Evolutionary conservation across 805 yeast species (phyloP).

Genomic region (Yueomyces sinensis): DNA sequence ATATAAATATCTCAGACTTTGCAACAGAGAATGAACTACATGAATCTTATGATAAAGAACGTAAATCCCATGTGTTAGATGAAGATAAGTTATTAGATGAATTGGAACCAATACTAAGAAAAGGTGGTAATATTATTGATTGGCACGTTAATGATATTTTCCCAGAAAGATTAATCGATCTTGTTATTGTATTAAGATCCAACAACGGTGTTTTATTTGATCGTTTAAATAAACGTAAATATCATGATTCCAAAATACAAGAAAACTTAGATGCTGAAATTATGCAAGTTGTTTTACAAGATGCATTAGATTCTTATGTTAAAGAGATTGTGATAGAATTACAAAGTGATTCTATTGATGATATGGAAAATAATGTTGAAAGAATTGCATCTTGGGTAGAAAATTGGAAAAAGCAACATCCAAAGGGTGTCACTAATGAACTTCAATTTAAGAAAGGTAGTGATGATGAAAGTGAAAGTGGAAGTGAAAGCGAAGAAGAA

Average conservation of each 20-base stretch:
- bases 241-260: slow-evolving; percentile 66
- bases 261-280: slow-evolving; percentile 95
- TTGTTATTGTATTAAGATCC: slow-evolving; percentile 79
- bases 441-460: slow-evolving; percentile 4
- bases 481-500: neutral
- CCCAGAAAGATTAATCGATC: slow-evolving; percentile 84
- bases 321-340: slow-evolving; percentile 75
- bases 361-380: slow-evolving; percentile 71
- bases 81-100: slow-evolving; percentile 80
- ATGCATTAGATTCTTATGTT: slow-evolving; percentile 73
- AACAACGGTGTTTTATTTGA: slow-evolving; percentile 62
- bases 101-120: slow-evolving; percentile 60
- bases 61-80: slow-evolving; percentile 82
- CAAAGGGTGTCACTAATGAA: slow-evolving; percentile 48
- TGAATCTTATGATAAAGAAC: slow-evolving; percentile 73
- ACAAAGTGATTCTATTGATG: slow-evolving; percentile 55
- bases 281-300: slow-evolving; percentile 81
- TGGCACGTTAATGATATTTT: slow-evolving; percentile 97
- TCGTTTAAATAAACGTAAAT: slow-evolving; percentile 62
- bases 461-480: slow-evolving; percentile 5
- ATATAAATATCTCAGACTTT: slow-evolving; percentile 60
- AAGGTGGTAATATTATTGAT: slow-evolving; percentile 85
- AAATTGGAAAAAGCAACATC: slow-evolving; percentile 57
- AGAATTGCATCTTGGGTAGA: slow-evolving; percentile 64
- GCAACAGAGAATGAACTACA: slow-evolving; percentile 69